Evolutionary conservation across 2,329 filamentous ascomycete species (phyloP).

Genomic region (Monosporascus sp.): DNA sequence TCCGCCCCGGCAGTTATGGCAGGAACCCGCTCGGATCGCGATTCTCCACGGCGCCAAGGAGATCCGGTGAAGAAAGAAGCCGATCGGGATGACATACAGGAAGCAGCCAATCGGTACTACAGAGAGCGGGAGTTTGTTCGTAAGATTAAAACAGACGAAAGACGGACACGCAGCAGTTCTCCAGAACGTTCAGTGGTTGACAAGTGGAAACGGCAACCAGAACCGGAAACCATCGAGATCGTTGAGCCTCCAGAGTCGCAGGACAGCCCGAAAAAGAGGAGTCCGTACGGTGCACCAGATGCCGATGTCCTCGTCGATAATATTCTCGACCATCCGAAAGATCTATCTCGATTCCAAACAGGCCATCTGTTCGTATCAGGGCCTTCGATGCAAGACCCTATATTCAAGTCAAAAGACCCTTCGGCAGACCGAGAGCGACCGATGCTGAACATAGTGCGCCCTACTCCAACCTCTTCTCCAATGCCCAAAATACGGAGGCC

Average conservation of each 20-base stretch:
- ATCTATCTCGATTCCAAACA: slow-evolving; percentile 35
- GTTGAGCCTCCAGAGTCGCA: slow-evolving; percentile 51
- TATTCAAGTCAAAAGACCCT: slow-evolving; percentile 44
- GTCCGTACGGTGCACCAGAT: slow-evolving; percentile 51
- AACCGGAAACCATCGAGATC: slow-evolving; percentile 38
- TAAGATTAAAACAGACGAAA: slow-evolving; percentile 48
- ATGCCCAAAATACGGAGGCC: slow-evolving; percentile 34
- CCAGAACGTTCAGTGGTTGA: slow-evolving; percentile 49
- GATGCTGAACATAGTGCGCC: slow-evolving; percentile 54
- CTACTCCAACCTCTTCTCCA: slow-evolving; percentile 52
- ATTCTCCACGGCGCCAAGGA: slow-evolving; percentile 20
- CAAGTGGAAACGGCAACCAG: slow-evolving; percentile 42
- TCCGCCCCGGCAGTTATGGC: slow-evolving; percentile 37
- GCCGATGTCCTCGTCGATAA: slow-evolving; percentile 61
- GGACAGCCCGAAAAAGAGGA: slow-evolving; percentile 35
- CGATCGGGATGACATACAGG: slow-evolving; percentile 51
- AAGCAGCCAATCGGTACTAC: slow-evolving; percentile 53
- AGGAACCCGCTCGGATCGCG: slow-evolving; percentile 27
- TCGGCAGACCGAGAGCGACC: slow-evolving; percentile 52
- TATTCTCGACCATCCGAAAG: slow-evolving; percentile 44
- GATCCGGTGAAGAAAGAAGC: slow-evolving; percentile 52
- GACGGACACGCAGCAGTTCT: slow-evolving; percentile 46
- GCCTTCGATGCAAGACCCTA: slow-evolving; percentile 21
- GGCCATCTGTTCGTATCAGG: slow-evolving; percentile 14
- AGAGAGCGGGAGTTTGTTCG: slow-evolving; percentile 49